A percentile compares a stretch with the other conserved stretches of the same genome.
phyloP scores from a whole-genome alignment of 2,329 filamentous ascomycete species.

The Magnaporthiopsis poae region DNA sequence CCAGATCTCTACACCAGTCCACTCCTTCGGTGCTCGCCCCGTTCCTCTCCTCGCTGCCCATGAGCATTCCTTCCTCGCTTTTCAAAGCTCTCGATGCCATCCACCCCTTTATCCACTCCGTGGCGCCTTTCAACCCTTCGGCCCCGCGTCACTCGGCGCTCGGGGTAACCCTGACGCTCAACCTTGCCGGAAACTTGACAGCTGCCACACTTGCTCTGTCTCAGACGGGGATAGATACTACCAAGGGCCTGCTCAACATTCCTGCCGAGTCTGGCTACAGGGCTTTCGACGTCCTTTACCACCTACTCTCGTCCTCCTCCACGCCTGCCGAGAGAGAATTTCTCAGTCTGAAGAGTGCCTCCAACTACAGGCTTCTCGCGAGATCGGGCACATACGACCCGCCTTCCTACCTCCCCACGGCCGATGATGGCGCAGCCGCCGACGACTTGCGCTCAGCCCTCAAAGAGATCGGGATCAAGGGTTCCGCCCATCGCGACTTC shows the following conservation, averaged over 20 bases:
- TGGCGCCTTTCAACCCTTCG: conserved; percentile 83
- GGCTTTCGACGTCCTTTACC: conserved; percentile 97
- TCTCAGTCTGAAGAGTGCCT: conserved; percentile 66
- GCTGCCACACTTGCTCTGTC: conserved; percentile 69
- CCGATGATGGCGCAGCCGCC: conserved; percentile 82
- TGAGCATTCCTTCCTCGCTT: conserved; percentile 64
- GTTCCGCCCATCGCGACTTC: conserved; percentile 67
- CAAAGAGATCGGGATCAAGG: conserved; percentile 89
- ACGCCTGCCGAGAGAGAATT: conserved; percentile 83
- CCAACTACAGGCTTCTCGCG: conserved; percentile 67
- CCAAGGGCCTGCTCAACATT: conserved; percentile 68
- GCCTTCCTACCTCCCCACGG: conserved; percentile 80
- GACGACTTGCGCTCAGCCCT: conserved; percentile 84
- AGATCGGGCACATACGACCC: conserved; percentile 77
- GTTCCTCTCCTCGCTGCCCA: conserved; percentile 70
- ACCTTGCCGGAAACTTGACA: conserved; percentile 67
- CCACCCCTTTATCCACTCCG: conserved; percentile 75
- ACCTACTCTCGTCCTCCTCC: conserved; percentile 83
- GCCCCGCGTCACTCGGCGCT: conserved; percentile 70
- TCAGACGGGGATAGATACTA: conserved; percentile 77
- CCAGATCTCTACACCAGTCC: conserved; percentile 77
- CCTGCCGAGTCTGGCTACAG: conserved; percentile 72
- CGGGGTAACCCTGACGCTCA: conserved; percentile 71
- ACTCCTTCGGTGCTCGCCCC: conserved; percentile 75
- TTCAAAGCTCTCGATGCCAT: conserved; percentile 73